Conservation (phyloP, 2,329 filamentous ascomycete species). For the Cercospora citrullina region DNA sequence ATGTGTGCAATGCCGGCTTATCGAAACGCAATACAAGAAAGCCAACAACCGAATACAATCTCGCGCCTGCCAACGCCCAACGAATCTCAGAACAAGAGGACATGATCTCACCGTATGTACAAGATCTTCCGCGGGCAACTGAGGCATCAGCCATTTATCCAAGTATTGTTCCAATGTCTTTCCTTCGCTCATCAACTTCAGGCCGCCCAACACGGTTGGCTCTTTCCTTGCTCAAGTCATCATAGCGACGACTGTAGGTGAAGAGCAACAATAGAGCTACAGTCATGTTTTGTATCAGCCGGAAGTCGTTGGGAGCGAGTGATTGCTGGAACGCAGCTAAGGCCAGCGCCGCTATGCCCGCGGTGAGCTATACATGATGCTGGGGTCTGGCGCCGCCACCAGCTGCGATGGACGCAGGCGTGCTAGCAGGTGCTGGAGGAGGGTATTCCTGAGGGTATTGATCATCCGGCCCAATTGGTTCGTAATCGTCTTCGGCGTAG, state of each 20-base stretch:
- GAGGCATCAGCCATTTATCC: slow-evolving; percentile 4
- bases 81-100: slow-evolving; percentile 12
- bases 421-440: slow-evolving; percentile 29
- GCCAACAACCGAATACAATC: slow-evolving; percentile 6
- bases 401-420: slow-evolving; percentile 21
- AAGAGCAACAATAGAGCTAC: not conserved
- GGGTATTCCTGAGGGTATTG: slow-evolving; percentile 30
- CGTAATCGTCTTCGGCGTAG: slow-evolving; percentile 34
- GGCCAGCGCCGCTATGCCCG: slow-evolving; percentile 22
- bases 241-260: not conserved
- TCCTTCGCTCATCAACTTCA: not conserved
- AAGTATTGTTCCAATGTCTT: not conserved
- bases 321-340: slow-evolving; percentile 8
- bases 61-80: slow-evolving; percentile 16
- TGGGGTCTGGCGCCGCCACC: slow-evolving; percentile 19
- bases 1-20: slow-evolving; percentile 24
- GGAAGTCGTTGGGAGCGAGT: not conserved
- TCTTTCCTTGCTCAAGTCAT: not conserved
- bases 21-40: slow-evolving; percentile 20
- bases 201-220: not conserved
- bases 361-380: slow-evolving; percentile 26
- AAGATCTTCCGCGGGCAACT: slow-evolving; percentile 21
- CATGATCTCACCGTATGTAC: slow-evolving; percentile 24
- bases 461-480: slow-evolving; percentile 31
- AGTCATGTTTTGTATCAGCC: not conserved